Evolutionary conservation across 257 asterid species (phyloP).

Genomic region (Echium plantagineum): DNA sequence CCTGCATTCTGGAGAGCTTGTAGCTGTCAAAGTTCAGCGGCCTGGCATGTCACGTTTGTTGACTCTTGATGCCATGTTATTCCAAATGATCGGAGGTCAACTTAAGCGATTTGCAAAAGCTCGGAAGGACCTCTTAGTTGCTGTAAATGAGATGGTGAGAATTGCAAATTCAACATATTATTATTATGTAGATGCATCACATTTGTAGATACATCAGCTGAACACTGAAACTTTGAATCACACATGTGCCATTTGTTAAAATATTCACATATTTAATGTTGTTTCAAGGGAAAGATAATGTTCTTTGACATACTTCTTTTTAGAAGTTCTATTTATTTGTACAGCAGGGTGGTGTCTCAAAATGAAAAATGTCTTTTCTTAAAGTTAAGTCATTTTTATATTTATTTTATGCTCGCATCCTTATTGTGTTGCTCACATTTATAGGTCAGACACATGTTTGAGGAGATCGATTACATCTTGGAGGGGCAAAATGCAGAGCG

Average conservation of each 20-base stretch:
- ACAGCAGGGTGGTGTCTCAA: not conserved
- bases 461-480: constrained; percentile 90
- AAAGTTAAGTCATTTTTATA: constrained; percentile 8
- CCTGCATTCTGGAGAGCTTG: constrained; percentile 96
- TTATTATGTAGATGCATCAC: not conserved
- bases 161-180: constrained; percentile 12
- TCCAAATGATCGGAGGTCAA: constrained; percentile 96
- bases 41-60: constrained; percentile 82
- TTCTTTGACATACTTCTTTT: not conserved
- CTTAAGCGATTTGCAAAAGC: constrained; percentile 94
- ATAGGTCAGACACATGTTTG: constrained; percentile 96
- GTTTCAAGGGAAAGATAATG: not conserved
- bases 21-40: constrained; percentile 98
- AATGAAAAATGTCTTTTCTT: not conserved
- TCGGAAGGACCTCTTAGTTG: constrained; percentile 88
- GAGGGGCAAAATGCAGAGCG: constrained; percentile 98
- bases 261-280: not conserved
- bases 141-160: constrained; percentile 96
- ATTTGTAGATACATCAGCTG: no score
- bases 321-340: not conserved
- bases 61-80: constrained; percentile 88
- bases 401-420: constrained; percentile 11
- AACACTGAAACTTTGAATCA: not conserved
- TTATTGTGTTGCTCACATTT: constrained; percentile 23
- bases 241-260: not conserved